Base-by-base conservation (phyloP, 305 asterid species). In the Fraxinus baroniana region DNA sequence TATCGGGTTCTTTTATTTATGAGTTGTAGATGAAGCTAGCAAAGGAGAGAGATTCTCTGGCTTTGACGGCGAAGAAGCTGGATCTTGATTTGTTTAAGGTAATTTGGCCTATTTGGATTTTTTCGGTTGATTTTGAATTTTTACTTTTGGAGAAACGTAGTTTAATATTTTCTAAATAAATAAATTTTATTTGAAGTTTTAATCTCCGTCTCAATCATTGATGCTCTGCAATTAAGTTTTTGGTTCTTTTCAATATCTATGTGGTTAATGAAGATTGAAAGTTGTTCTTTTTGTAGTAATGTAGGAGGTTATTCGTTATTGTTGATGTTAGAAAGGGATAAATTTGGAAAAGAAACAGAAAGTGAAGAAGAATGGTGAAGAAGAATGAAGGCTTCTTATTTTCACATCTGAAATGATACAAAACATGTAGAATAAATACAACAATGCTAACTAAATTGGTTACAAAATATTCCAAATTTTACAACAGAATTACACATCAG, bases 11-110 rank as follows among this genome's bases (percentile, higher is more conserved):
- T 28, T 28, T 28, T 28, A 28, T 28, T 28, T 28, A 28, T 28
- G 30, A 28, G 30, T 28, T 28, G 30, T 28, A 28, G 30, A 28
- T 28, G 30, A 28, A 28, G 30, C 30, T 28, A 28, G 30, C 30
- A 28, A 28, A 28, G 30, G 30, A 28, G 30, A 28, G 30, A 28
- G 30, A 28, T 28, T 28, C 30, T 28, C 30, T 28, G 3, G 30
- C 30, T 28, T 28, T 28, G 30, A 28, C 30, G 30, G 3, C 30
- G 30, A 32, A 89, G 90, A 91, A 89, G 87, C 93, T 91, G 57
- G 86, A 87, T 83, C 93, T 92, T 17, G 97, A 93, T 84, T 82
- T 93, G 83, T 88, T 91, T 24, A 93, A 93, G 97, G 97, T 92
- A 37, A 55, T 62, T 18, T 9, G 76, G 64, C 18, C 44, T 66